phyloP scores from a whole-genome alignment of 2,329 filamentous ascomycete genomes.

The Fusarium subtropicale region DNA sequence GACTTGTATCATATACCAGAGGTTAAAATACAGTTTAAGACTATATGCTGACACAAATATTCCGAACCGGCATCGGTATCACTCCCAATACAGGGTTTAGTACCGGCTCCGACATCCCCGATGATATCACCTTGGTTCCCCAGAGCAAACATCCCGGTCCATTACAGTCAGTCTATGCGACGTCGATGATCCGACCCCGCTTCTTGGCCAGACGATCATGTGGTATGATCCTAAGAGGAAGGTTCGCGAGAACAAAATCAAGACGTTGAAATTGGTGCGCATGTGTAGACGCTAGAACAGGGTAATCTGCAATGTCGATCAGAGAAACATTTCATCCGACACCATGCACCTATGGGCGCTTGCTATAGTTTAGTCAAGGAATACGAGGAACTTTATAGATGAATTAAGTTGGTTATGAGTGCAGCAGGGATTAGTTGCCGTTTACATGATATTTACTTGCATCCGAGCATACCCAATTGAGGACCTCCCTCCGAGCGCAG shows the following conservation, averaged over 20 bases:
- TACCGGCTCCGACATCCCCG: slow-evolving; percentile 7
- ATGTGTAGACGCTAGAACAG: rapidly evolving
- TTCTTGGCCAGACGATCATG: slow-evolving; percentile 19
- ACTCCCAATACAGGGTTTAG: not conserved
- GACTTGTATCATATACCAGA: not conserved
- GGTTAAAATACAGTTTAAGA: not conserved
- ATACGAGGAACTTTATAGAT: not conserved
- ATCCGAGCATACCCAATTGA: slow-evolving; percentile 9
- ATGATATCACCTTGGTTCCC: not conserved
- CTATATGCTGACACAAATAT: not conserved
- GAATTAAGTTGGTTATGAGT: not conserved
- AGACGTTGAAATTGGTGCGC: slow-evolving; percentile 12
- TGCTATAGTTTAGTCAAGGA: rapidly evolving
- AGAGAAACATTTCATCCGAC: not conserved
- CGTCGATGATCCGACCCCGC: slow-evolving; percentile 6
- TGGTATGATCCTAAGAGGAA: not conserved
- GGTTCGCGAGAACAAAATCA: not conserved
- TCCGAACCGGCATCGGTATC: not conserved
- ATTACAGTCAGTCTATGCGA: not conserved
- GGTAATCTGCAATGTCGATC: slow-evolving; percentile 10
- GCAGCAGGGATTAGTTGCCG: not conserved
- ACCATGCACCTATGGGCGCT: not conserved
- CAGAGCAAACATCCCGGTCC: not conserved
- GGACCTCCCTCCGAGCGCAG: not conserved
- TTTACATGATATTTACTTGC: not conserved